Base-by-base conservation (phyloP, 257 asterid species). In the Scutellaria minor region DNA sequence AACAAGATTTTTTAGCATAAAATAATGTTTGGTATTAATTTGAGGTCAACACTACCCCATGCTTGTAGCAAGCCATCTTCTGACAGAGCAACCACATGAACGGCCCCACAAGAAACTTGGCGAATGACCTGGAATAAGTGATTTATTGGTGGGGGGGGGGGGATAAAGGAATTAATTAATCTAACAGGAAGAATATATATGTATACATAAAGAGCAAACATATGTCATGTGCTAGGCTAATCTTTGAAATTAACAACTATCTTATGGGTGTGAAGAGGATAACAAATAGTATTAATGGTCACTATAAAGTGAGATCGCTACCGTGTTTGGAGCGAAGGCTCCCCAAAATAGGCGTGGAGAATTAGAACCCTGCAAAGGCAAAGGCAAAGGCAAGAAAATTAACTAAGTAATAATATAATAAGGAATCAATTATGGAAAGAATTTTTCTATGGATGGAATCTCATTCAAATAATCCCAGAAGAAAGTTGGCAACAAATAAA, bases 21-120 rank as follows among this genome's bases (percentile, higher is more conserved):
- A 59, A 59, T 51, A 44, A 59, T 14, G 7, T 44, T 42, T n/a
- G 59, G 54, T 47, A 52, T 31, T 71, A 13, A 52, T 42, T 55
- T 75, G 9, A 10, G 72, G 70, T 53, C 14, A 11, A 73, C 52
- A 50, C 71, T 88, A 94, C 99, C 99, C 96, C 98, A 92, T 74
- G 99, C 85, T 84, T 88, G 99, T 20, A 95, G 84, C 77, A 82
- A 70, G 35, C 99, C 98, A 71, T 92, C 99, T 80, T 90, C 99
- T 42, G 98, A 92, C 65, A 95, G 83, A 66, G 94, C 97, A 73
- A 90, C 94, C 72, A 84, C 96, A 40, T 92, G 99, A 86, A 74
- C 97, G 80, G 98, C 96, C 59, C 99, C 99, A 82, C 99, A 92
- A 54, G 98, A 90, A 78, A 95, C 96, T 85, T 95, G 97, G 71